A percentile compares a stretch with the other conserved stretches of the same genome.
These are phyloP conservation scores for Vanderwaltozyma polyspora DNA, from an alignment of 805 yeast genomes.

Conservation along the genomic window DNA sequence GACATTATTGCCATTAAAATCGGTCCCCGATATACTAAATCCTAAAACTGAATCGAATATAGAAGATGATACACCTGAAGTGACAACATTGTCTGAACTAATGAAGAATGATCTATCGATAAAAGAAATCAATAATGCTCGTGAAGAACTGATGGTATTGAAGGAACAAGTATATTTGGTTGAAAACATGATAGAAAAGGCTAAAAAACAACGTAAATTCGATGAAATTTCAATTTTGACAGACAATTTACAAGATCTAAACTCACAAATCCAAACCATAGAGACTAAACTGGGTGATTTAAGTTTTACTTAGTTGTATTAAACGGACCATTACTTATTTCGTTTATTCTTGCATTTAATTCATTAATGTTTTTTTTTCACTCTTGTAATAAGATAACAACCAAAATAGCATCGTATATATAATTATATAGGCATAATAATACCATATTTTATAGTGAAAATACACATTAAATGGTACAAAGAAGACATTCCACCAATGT, in stretches of 20 bases:
- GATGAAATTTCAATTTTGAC: conserved; percentile 62
- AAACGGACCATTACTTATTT: background rate
- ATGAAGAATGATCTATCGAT: conserved; percentile 30
- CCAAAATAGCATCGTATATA: too few species aligned
- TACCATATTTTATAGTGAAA: too few species aligned
- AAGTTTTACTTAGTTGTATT: conserved; percentile 19
- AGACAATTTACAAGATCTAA: conserved; percentile 47
- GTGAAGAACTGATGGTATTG: conserved; percentile 76
- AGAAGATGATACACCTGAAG: conserved; percentile 6
- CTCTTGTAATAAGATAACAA: too few species aligned
- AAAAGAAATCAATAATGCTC: conserved; percentile 43
- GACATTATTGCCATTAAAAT: conserved; percentile 52
- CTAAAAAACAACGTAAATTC: conserved; percentile 57
- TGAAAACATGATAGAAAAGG: conserved; percentile 47
- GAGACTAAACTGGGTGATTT: conserved; percentile 48
- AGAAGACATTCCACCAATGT: too few species aligned
- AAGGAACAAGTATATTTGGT: conserved; percentile 75
- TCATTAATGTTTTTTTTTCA: too few species aligned
- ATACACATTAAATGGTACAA: too few species aligned
- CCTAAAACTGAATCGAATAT: conserved; percentile 4
- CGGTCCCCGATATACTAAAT: conserved; percentile 32
- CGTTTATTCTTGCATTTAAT: too few species aligned
- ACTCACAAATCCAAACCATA: conserved; percentile 35
- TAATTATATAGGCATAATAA: too few species aligned
- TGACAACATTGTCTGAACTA: conserved; percentile 10